Evolutionary conservation across 345 rosid genomes (phyloP), one percentile per base, ranked within the genome.

Genomic region (Eucalyptus marginata): DNA sequence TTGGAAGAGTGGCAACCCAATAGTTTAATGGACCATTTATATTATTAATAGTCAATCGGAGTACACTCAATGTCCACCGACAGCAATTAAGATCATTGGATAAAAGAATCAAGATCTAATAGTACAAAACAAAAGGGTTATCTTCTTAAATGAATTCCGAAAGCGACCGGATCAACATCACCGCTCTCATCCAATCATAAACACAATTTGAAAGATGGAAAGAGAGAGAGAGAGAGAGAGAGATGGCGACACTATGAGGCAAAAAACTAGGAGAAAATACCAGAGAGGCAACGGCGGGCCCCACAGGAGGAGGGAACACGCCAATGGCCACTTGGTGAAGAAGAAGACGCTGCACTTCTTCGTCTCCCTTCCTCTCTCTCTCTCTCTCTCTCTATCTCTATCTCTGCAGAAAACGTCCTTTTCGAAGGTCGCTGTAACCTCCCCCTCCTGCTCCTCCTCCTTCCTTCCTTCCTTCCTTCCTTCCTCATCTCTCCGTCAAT

Each of bases 1-100:
- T 36, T 36, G 40, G 40, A 36, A n/a, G n/a, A n/a, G n/a, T n/a
- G n/a, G n/a, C n/a, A n/a, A n/a, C n/a, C n/a, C n/a, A n/a, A n/a
- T n/a, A n/a, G n/a, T n/a, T 36, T 52, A 17, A 3, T 52, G 9
- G 4, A 54, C 0, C 25, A 1, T 1, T 9, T 24, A 50, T 15
- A 2, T 2, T 50, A 50, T 50, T 50, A 50, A 50, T 50, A 50
- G 8, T 2, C 2, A 50, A 13, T 22, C 0, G 13, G 29, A 58
- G 62, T 24, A 10, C 62, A 24, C 11, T 58, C 27, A 2, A 24
- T 5, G 29, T 58, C 62, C 6, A 24, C 11, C 27, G 29, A 16
- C 27, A 24, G 29, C 29, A 58, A 10, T 58, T 24, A 18, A 54
- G 9, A 20, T 7, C 58, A 8, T 7, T 4, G 2, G 0, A 20